Base-by-base conservation (phyloP, 164 flowering plant genomes). In the Berberis vulgaris region DNA sequence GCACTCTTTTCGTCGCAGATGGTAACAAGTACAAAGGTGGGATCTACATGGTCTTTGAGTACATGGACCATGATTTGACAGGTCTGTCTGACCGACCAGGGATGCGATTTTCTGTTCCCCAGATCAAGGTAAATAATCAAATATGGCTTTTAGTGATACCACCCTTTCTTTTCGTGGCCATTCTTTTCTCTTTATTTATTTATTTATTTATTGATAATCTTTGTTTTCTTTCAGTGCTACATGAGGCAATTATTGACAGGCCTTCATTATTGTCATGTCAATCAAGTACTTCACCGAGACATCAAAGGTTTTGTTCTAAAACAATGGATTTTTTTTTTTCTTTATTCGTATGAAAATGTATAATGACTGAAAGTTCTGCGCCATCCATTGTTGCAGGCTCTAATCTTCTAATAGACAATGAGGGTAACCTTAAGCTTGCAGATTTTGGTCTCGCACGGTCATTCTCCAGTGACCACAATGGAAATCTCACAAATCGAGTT, bases 11-110 rank as follows among this genome's bases (percentile, higher is more conserved):
- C 42, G 5, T 39, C 26, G 61, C 85, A 89, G 91, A 86, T 79
- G 87, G 83, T 67, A 84, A 86, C 49, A 91, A 84, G 67, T 87
- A 86, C 72, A 86, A 84, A 64, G 96, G 97, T 61, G 82, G 85
- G 57, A 85, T 91, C 70, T 94, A 91, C 80, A 84, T 91, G 96
- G 98, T 94, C 26, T 94, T 94, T 77, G 98, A 94, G 67, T 94
- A 94, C 81, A 94, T 94, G 98, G 97, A 94, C 82, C 98, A 94
- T 74, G 98, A 94, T 76, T 73, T 94, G 75, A 83, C 96, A 1
- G 98, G 98, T 61, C 96, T 94, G 60, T 77, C 96, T 59, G 91
- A 87, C 75, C 86, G 96, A 61, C 97, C 96, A 60, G 95, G 95
- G 59, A 74, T 84, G 81, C 86, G 89, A 75, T 91, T 94, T 77